Percentiles rank a stretch among this genome's conserved stretches.
Evolutionary conservation across 345 rosid genomes (phyloP).

Genomic region (Euphorbia pulcherrima): DNA sequence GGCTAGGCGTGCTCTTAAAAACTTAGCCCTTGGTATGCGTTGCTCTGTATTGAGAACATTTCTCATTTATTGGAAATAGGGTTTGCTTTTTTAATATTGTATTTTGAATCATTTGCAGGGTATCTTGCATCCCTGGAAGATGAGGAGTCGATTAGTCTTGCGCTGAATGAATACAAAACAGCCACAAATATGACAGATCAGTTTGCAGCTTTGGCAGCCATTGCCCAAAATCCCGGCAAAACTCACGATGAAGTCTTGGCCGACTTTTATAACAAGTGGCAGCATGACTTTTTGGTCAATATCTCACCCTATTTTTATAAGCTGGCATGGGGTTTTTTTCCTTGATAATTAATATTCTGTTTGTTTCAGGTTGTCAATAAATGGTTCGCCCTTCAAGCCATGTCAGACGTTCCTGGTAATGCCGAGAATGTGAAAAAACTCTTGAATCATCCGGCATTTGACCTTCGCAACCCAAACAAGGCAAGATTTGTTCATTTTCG

Average conservation of each 20-base stretch:
- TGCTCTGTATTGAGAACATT: not conserved
- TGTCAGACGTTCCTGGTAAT: constrained; percentile 76
- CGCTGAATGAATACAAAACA: constrained; percentile 58
- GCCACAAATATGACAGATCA: constrained; percentile 95
- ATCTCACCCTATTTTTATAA: not conserved
- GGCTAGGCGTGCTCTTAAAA: constrained; percentile 90
- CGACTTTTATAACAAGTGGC: constrained; percentile 89
- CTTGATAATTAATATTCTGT: too few species aligned
- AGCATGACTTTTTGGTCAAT: constrained; percentile 72
- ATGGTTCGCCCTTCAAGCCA: constrained; percentile 95
- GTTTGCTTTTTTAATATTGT: not conserved
- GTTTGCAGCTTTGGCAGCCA: constrained; percentile 87
- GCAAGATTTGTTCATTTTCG: constrained; percentile 34
- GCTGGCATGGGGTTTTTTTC: not conserved
- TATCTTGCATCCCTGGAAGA: constrained; percentile 87
- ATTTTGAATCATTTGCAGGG: constrained; percentile 38
- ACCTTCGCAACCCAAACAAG: constrained; percentile 90
- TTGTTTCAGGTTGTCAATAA: constrained; percentile 79
- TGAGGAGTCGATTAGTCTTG: constrained; percentile 48
- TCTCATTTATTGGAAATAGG: not conserved
- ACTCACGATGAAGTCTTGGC: constrained; percentile 71
- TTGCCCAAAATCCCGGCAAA: constrained; percentile 70
- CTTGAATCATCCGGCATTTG: constrained; percentile 77
- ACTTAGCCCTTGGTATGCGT: constrained; percentile 66
- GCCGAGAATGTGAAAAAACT: constrained; percentile 75